Evolutionary conservation across 106 monocot genomes (phyloP).

Genomic region (Allium cepa): DNA sequence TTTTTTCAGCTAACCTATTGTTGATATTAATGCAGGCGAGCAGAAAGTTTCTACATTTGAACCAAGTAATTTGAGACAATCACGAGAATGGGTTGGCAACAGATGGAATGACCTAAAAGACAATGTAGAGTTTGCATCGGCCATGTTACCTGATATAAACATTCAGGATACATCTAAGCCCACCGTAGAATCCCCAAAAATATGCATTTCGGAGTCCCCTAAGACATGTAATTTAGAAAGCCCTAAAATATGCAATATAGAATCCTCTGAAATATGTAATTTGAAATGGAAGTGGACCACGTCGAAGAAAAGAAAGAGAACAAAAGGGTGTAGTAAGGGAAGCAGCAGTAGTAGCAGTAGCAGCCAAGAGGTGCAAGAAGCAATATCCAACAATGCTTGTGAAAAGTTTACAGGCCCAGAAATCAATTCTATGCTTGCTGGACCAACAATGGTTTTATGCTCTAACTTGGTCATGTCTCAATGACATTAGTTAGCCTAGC

Average conservation of each 20-base stretch:
- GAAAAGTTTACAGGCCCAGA: conserved; percentile 5
- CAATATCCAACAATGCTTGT: not conserved
- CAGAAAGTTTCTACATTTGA: conserved; percentile 3
- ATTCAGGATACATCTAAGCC: not conserved
- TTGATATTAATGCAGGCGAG: conserved; percentile 17
- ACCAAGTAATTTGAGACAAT: conserved; percentile 8
- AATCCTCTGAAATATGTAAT: not conserved
- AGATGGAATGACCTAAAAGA: conserved; percentile 13
- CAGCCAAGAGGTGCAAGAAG: not conserved
- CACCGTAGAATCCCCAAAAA: not conserved
- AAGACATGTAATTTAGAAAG: no score
- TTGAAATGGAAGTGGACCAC: conserved; percentile 15
- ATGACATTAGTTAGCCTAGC: conserved; percentile 1
- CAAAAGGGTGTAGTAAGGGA: not conserved
- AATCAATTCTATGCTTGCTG: conserved; percentile 9
- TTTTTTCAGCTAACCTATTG: not conserved
- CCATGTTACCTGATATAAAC: conserved; percentile 3
- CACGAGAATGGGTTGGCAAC: conserved; percentile 18
- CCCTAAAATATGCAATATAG: no score
- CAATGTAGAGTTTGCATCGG: not conserved
- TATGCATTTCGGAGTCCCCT: not conserved
- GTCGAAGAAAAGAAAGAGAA: conserved; percentile 11
- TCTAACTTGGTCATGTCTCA: conserved; percentile 18
- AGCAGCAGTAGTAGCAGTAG: not conserved
- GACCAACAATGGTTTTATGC: conserved; percentile 5